Percentiles rank a stretch among this genome's conserved stretches.
Evolutionary conservation across 495 filamentous ascomycete genomes (phyloP).

Genomic region (Gamarada debralockiae): DNA sequence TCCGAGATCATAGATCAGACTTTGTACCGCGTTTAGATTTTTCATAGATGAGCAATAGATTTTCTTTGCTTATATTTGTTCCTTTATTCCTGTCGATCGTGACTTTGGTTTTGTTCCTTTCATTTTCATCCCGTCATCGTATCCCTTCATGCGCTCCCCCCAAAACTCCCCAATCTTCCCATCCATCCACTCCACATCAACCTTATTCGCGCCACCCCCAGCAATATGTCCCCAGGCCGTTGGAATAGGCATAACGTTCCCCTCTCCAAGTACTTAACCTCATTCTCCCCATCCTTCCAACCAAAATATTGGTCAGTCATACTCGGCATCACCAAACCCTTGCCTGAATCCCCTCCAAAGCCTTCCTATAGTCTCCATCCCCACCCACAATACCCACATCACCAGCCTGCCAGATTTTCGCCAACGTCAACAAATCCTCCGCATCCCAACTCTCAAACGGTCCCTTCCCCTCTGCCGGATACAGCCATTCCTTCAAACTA

Average conservation of each 20-base stretch:
- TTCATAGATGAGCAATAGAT: no score
- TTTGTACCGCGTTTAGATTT: no score
- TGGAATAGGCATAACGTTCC: constrained; percentile 36
- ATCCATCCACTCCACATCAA: constrained; percentile 37
- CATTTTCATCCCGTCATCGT: background rate
- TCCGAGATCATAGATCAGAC: no score
- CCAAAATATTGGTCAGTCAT: constrained; percentile 44
- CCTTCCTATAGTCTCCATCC: constrained; percentile 32
- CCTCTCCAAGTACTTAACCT: constrained; percentile 35
- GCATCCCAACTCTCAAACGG: constrained; percentile 35
- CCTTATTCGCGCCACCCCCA: constrained; percentile 35
- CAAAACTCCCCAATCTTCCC: constrained; percentile 26
- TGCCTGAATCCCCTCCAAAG: constrained; percentile 35
- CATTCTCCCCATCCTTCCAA: constrained; percentile 37
- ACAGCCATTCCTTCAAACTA: constrained; percentile 32
- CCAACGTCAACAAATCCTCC: constrained; percentile 37
- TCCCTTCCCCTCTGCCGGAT: constrained; percentile 26
- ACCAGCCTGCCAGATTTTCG: constrained; percentile 43
- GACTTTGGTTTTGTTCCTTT: no score
- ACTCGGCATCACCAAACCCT: constrained; percentile 41
- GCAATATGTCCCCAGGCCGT: constrained; percentile 46
- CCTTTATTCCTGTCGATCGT: no score
- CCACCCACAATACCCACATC: constrained; percentile 32
- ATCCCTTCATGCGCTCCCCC: background rate
- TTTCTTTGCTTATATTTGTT: no score